Evolutionary conservation across 176 grass and related monocot genomes (phyloP), one percentile per base, ranked within the genome.

Genomic region (Hyparrhenia diplandra): DNA sequence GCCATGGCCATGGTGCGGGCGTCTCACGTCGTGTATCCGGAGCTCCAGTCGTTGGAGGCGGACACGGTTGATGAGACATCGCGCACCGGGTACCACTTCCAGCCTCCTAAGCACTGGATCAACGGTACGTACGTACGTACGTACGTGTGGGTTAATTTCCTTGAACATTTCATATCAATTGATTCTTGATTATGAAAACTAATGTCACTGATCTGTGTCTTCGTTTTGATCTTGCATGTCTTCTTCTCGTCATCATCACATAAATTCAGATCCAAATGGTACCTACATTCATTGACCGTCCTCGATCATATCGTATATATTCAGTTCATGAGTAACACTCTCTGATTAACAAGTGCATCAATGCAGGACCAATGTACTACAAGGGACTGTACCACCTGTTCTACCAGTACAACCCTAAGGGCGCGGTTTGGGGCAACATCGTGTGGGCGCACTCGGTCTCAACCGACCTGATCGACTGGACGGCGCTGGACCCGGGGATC

Each of bases 321-420:
- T 25, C 51, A 54, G 5, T 10, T 55, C 21, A 55, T 9, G 21
- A 1, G 21, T n/a, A 54, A 52, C 45, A 14, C 4, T 46, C 4
- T 14, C 5, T 52, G 0, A 8, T 21, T 54, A 10, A n/a, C 52
- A 57, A 9, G 24, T 45, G 37, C 40, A 42, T 11, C 13, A 4
- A 78, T 75, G 2, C 67, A 92, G 90, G 93, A 1, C 93, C 90
- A 7, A 77, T 97, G 82, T 89, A 88, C 37, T 97, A 90, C 68
- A 93, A 85, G 9, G 93, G 93, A 7, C 4, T 90, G 29, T 93
- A 97, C 73, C 93, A 97, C 8, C 37, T 97, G 1, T 97, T 97
- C 83, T 97, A 97, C 42, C 93, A 90, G 57, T 96, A 96, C 90
- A 96, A 96, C 25, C 93, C 93, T 0, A 90, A 87, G 27, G 88